Conservation (phyloP, 768 basidiomycete species). For the Trametes coccinea region DNA sequence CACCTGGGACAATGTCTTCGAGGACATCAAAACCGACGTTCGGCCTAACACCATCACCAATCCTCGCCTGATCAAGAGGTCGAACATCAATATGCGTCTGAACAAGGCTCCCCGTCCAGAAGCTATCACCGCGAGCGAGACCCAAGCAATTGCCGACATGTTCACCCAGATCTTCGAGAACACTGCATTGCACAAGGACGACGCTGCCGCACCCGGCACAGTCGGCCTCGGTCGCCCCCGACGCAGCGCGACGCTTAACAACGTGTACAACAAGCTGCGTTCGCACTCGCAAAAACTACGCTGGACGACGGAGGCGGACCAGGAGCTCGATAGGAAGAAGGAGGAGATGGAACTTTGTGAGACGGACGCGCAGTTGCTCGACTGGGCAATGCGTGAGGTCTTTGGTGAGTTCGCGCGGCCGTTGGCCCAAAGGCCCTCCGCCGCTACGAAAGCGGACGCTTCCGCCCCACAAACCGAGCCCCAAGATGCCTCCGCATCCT, state of each 20-base stretch:
- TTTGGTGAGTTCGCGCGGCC: conserved; percentile 54
- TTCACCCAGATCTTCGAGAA: conserved; percentile 63
- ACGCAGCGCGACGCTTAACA: conserved; percentile 34
- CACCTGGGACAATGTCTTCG: conserved; percentile 58
- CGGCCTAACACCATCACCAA: conserved; percentile 26
- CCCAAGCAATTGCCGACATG: conserved; percentile 68
- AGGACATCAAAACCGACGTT: conserved; percentile 40
- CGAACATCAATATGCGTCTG: neutral
- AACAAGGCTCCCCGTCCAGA: conserved; percentile 41
- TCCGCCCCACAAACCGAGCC: conserved; percentile 21
- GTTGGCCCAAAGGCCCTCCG: conserved; percentile 49
- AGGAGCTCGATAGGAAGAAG: conserved; percentile 61
- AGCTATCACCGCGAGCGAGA: conserved; percentile 69
- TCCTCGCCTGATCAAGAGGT: conserved; percentile 14
- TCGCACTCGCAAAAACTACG: conserved; percentile 54
- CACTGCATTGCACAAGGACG: conserved; percentile 1
- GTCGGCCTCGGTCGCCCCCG: conserved; percentile 26
- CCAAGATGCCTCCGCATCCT: conserved; percentile 19
- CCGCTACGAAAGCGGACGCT: conserved; percentile 31
- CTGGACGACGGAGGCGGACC: conserved; percentile 76
- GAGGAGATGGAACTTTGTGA: conserved; percentile 72
- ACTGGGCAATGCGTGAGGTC: conserved; percentile 70
- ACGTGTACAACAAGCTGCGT: conserved; percentile 54
- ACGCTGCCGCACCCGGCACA: neutral
- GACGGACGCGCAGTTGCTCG: conserved; percentile 68